Evolutionary conservation across 345 rosid genomes (phyloP), one percentile per base, ranked within the genome.

Genomic region (Gynandropsis gynandra): DNA sequence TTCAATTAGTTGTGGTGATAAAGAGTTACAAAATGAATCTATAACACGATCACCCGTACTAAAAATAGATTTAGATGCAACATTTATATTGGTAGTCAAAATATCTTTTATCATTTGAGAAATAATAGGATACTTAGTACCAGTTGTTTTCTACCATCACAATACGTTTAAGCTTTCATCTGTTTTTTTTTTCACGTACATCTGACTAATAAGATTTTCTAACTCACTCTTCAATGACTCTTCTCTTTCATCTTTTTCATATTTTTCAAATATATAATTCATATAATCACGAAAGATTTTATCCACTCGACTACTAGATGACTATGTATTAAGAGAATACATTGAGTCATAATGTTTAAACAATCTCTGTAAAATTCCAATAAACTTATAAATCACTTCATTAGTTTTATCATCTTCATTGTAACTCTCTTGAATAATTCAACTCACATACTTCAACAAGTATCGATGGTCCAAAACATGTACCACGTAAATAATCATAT

Each of bases 1-100:
- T 42, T 68, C 52, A 43, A 68, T 60, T 6, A 41, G 50, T 17
- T 4, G 36, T 6, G 60, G 65, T 15, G 69, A 52, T 21, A 68
- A 9, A 0, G 51, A 58, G 14, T 50, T 63, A 18, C 31, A 20
- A 27, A 63, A 63, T 11, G 4, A 21, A 42, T 58, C 46, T 1
- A 69, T 41, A 0, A 63, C 29, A 8, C 52, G 10, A 18, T 52
- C 42, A 2, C 37, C 6, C 1, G 31, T 17, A n/a, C 69, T 58
- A 46, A 63, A 63, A 0, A 16, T 11, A 47, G 37, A 47, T 52
- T 63, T 24, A 0, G 13, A 58, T 15, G 65, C 64, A 24, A 69
- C 21, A 3, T 48, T 69, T 8, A 58, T 0, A 63, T 29, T 0
- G 10, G 50, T 41, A 1, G 38, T 56, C 24, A 68, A 27, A 15